Base-by-base conservation (phyloP, 495 filamentous ascomycete species). In the Penicillium daleae region DNA sequence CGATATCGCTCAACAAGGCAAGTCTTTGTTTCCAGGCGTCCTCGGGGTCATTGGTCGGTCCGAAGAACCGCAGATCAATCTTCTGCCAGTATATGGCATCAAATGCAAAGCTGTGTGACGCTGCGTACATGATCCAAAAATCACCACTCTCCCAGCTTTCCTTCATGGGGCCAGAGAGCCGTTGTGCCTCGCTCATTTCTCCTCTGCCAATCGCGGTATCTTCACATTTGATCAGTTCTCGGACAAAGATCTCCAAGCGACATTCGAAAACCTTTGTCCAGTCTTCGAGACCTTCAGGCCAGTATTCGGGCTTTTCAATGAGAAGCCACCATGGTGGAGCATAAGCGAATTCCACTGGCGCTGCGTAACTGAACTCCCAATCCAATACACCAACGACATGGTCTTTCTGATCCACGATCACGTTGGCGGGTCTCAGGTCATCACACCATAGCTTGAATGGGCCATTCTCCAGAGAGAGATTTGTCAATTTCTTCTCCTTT, bases 11-110 rank as follows among this genome's bases (percentile, higher is more conserved):
- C 24, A 66, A 22, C 13, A 62, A 31, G 21, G 26, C 46, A 19
- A 66, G 39, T 29, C 63, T 57, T 21, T 66, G n/a, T 44, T 58
- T 62, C 63, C 63, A 66, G 39, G 35, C 60, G 6, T 33, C 31
- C 13, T 61, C 50, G 6, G 22, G 24, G 39, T 48, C 27, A 1
- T 10, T 19, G 13, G 32, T 12, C 4, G 50, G 49, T 2, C 49
- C 24, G 27, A 51, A 51, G 24, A 51, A 51, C 15, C 48, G 48
- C 13, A 24, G 48, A 17, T 51, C 48, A 21, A 51, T 51, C 48
- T 51, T 51, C 24, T 29, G 12, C 48, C 22, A 51, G 48, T 51
- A 29, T 27, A 51, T 51, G 13, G 15, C 24, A 29, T 51, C 48
- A 31, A 51, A 51, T 17, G 33, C 40, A 48, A 33, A 39, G 10